Evolutionary conservation across 2,329 filamentous ascomycete genomes (phyloP).

Genomic region (Ambrosiella beaveri): DNA sequence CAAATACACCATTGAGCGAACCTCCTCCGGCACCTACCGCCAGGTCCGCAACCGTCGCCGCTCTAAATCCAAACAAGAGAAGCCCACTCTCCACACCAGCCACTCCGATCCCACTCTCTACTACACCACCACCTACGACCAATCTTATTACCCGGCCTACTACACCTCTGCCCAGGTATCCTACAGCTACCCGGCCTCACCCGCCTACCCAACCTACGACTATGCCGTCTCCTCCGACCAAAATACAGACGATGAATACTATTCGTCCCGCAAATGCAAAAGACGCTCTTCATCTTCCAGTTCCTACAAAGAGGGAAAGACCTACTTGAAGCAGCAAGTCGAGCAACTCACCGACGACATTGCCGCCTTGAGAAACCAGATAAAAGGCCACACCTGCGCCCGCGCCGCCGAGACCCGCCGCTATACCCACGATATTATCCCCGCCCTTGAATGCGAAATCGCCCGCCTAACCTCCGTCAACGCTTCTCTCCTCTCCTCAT

Average conservation of each 20-base stretch:
- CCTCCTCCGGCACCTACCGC: not conserved
- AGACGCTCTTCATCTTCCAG: too few species aligned
- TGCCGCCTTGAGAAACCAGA: not conserved
- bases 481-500: not conserved
- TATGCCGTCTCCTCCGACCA: not conserved
- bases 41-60: conserved; percentile 2
- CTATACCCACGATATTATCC: conserved; percentile 1
- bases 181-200: not conserved
- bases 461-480: not conserved
- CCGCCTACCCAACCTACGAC: not conserved
- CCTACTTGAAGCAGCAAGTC: not conserved
- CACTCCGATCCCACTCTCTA: not conserved
- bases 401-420: not conserved
- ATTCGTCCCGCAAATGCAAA: too few species aligned
- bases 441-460: not conserved
- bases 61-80: not conserved
- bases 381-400: not conserved
- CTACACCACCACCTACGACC: not conserved
- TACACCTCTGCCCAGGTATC: not conserved
- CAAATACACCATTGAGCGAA: not conserved
- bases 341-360: not conserved
- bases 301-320: not conserved
- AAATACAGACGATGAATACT: not conserved
- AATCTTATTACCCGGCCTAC: not conserved
- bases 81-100: not conserved